Percentiles rank a stretch among this genome's conserved stretches.
These are phyloP conservation scores for Wallacemonas sp. DNA, from an alignment of 208 protist species.

Conservation along the genomic window DNA sequence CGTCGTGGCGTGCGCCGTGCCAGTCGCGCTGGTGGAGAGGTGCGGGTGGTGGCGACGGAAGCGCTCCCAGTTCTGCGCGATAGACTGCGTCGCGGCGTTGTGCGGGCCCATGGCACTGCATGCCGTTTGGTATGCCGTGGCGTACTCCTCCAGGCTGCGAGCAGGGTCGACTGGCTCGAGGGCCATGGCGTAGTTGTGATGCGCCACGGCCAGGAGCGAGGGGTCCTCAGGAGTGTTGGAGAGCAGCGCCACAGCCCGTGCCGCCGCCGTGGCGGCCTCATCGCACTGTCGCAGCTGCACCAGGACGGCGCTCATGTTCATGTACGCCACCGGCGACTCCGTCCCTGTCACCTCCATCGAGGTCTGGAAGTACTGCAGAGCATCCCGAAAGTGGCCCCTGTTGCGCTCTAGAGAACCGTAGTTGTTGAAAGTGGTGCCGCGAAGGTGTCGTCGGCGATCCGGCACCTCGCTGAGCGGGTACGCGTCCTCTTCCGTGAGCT, in stretches of 20 bases:
- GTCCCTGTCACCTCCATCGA: constrained; percentile 74
- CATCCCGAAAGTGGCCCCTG: constrained; percentile 76
- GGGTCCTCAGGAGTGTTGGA: constrained; percentile 67
- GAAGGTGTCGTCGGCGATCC: constrained; percentile 66
- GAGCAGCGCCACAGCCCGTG: constrained; percentile 71
- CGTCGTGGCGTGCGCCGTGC: neutral
- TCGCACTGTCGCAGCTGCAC: constrained; percentile 77
- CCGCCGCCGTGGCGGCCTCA: constrained; percentile 71
- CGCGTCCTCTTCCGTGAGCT: constrained; percentile 64
- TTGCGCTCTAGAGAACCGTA: constrained; percentile 88
- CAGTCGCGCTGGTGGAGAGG: neutral
- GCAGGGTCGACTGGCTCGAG: constrained; percentile 69
- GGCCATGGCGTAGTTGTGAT: constrained; percentile 92
- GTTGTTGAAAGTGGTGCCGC: constrained; percentile 88
- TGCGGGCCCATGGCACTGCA: constrained; percentile 42
- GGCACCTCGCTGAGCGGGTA: constrained; percentile 67
- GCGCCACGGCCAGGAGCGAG: constrained; percentile 81
- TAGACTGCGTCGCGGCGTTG: constrained; percentile 58
- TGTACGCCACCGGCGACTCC: constrained; percentile 82
- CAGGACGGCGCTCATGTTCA: constrained; percentile 91
- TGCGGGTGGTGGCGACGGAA: constrained; percentile 32
- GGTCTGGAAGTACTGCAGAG: constrained; percentile 71
- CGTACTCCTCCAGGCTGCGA: constrained; percentile 76
- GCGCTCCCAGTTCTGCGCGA: constrained; percentile 73
- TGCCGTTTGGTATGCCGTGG: constrained; percentile 50